phyloP scores from a whole-genome alignment of 1,284 basidiomycete species.

The Malassezia dermatis region DNA sequence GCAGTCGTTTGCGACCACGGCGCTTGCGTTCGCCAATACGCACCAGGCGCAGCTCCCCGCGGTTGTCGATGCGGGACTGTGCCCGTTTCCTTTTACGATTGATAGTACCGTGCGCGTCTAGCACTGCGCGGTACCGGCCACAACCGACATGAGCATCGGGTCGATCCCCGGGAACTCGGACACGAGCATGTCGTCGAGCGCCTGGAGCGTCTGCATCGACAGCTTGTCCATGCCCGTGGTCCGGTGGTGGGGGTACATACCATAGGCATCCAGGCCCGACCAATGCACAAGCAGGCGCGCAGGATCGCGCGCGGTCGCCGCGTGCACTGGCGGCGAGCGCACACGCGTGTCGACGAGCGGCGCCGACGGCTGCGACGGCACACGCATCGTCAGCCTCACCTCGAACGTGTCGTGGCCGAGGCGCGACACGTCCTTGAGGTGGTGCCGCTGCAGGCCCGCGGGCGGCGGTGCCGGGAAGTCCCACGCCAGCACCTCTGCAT shows the following conservation, averaged over 20 bases:
- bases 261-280: slow-evolving; percentile 25
- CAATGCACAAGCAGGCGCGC: slow-evolving; percentile 31
- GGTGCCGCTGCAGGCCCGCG: slow-evolving; percentile 61
- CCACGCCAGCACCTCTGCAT: slow-evolving; percentile 82
- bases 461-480: slow-evolving; percentile 53
- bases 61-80: slow-evolving; percentile 5
- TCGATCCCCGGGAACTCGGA: slow-evolving; percentile 39
- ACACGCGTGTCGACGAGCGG: not conserved
- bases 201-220: slow-evolving; percentile 26
- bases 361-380: slow-evolving; percentile 1
- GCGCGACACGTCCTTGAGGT: slow-evolving; percentile 79
- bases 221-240: slow-evolving; percentile 12
- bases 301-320: slow-evolving; percentile 13
- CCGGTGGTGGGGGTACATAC: slow-evolving; percentile 39
- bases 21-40: slow-evolving; percentile 12
- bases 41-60: slow-evolving; percentile 10
- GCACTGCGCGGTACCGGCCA: slow-evolving; percentile 33
- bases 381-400: slow-evolving; percentile 60
- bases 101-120: slow-evolving; percentile 10
- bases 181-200: slow-evolving; percentile 31
- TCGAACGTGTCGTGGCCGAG: slow-evolving; percentile 64
- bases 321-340: slow-evolving; percentile 10
- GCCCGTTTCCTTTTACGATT: slow-evolving; percentile 13
- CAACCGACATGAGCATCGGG: slow-evolving; percentile 39
- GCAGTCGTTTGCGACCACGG: slow-evolving; percentile 3